phyloP scores from a whole-genome alignment of 306 rosid species.

The Quercus variabilis region DNA sequence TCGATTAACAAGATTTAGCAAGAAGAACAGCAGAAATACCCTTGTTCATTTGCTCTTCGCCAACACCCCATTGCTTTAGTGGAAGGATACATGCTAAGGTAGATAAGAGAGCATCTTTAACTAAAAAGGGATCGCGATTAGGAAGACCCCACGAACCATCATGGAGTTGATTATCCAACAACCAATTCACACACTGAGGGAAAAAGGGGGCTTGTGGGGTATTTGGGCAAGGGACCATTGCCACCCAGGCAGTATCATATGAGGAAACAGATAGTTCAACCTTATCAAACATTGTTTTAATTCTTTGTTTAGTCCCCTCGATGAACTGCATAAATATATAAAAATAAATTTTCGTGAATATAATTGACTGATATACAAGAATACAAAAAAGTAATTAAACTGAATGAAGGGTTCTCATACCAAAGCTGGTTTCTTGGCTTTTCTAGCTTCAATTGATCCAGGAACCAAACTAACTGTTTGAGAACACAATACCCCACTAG shows the following conservation, averaged over 20 bases:
- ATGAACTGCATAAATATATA: conserved; percentile 34
- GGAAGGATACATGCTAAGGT: conserved; percentile 74
- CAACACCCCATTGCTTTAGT: conserved; percentile 68
- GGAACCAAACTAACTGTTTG: conserved; percentile 20
- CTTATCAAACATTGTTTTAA: conserved; percentile 58
- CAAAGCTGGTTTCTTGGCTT: conserved; percentile 18
- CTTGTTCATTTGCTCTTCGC: conserved; percentile 54
- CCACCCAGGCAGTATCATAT: conserved; percentile 95
- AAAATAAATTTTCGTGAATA: not conserved
- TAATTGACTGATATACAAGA: not conserved
- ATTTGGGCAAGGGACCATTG: conserved; percentile 69
- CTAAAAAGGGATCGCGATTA: conserved; percentile 39
- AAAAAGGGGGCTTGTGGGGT: conserved; percentile 54
- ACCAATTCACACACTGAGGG: conserved; percentile 78
- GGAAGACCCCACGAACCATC: conserved; percentile 89
- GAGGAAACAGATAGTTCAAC: conserved; percentile 81
- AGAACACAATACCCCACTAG: not conserved
- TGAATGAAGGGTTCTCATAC: conserved; percentile 19
- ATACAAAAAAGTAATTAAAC: not conserved
- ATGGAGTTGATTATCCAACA: conserved; percentile 61
- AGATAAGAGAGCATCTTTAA: conserved; percentile 71
- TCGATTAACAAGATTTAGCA: not conserved
- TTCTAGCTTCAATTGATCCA: conserved; percentile 14
- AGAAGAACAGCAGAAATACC: conserved; percentile 35
- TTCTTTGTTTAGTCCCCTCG: conserved; percentile 57